Base-by-base conservation (phyloP, 2,329 filamentous ascomycete species). In the Ophioceras dolichostomum region DNA sequence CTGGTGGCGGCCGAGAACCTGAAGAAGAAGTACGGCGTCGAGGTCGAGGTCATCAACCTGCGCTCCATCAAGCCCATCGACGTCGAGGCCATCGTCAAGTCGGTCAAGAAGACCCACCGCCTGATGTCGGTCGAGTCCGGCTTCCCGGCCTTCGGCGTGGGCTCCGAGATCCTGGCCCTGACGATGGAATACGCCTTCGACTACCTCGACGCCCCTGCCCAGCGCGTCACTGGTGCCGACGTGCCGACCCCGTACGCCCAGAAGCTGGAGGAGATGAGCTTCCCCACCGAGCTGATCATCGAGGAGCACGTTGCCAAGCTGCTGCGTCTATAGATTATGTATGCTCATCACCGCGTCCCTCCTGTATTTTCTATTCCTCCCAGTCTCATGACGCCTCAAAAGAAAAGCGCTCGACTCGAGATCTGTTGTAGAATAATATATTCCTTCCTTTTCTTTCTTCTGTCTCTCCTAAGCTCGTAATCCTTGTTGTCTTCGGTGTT, bases 101-200 rank as follows among this genome's bases (percentile, higher is more conserved):
- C 88, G 10, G 80, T 98, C 59, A 96, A 98, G 83, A 98, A 98
- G 81, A 98, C 91, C 14, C 82, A 84, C 59, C 83, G 82, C 55
- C 76, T 98, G 45, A 73, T 98, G 60, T 79, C 78, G 30, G 86
- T 98, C 49, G 89, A 96, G 67, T 95, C 87, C 40, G 91, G 89
- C 47, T 98, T 88, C 76, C 91, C 91, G 45, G 84, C 85, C 54
- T 98, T 88, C 57, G 91, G 91, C 59, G 86, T 98, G 49, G 76
- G 80, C 41, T 76, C 89, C 40, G 91, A 98, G 68, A 87, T 98
- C 52, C 76, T 98, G 45, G 91, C 91, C 42, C 70, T 95, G 43
- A 80, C 86, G 45, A 94, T 94, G 82, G 91, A 98, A 67, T 98
- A 96, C 62, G 88, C 77, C 45, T 98, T 96, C 57, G 91, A 98